Percentiles rank a stretch among this genome's conserved stretches.
Conservation (phyloP, 2,329 filamentous ascomycete genomes). For the Balansia obtecta region DNA sequence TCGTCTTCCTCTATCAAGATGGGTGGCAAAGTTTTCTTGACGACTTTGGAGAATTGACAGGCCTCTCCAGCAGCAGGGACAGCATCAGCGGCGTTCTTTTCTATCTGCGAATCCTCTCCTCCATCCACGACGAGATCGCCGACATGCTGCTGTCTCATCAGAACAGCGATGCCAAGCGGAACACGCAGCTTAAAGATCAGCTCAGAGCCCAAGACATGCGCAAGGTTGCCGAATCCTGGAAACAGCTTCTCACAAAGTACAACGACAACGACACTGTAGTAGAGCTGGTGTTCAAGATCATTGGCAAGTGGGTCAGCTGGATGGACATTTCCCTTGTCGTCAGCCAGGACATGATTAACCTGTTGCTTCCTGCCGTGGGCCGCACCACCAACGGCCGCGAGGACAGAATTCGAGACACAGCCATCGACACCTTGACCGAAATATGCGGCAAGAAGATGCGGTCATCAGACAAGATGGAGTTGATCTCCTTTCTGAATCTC, state of each 20-base stretch:
- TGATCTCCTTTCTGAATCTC: conserved; percentile 85
- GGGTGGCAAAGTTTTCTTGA: conserved; percentile 87
- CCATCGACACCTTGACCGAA: conserved; percentile 90
- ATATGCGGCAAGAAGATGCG: conserved; percentile 98
- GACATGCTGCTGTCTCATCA: conserved; percentile 77
- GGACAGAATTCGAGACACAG: conserved; percentile 78
- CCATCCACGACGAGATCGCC: conserved; percentile 94
- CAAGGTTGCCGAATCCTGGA: conserved; percentile 83
- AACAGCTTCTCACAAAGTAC: conserved; percentile 76
- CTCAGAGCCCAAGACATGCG: conserved; percentile 77
- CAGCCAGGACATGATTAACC: conserved; percentile 73
- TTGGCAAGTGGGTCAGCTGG: conserved; percentile 98
- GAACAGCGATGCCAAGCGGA: conserved; percentile 67
- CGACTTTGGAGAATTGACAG: conserved; percentile 71
- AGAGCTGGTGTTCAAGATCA: conserved; percentile 80
- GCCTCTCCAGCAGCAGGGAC: conserved; percentile 47
- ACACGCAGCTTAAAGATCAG: conserved; percentile 82
- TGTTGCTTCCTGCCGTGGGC: conserved; percentile 80
- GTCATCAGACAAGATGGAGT: conserved; percentile 78
- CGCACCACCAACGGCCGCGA: conserved; percentile 51
- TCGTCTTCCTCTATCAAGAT: conserved; percentile 72
- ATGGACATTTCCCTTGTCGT: conserved; percentile 92
- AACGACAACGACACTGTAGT: conserved; percentile 59
- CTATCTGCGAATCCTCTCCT: conserved; percentile 78
- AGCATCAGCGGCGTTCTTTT: conserved; percentile 69